phyloP scores from a whole-genome alignment of 306 rosid genomes.

The Coriaria nepalensis region DNA sequence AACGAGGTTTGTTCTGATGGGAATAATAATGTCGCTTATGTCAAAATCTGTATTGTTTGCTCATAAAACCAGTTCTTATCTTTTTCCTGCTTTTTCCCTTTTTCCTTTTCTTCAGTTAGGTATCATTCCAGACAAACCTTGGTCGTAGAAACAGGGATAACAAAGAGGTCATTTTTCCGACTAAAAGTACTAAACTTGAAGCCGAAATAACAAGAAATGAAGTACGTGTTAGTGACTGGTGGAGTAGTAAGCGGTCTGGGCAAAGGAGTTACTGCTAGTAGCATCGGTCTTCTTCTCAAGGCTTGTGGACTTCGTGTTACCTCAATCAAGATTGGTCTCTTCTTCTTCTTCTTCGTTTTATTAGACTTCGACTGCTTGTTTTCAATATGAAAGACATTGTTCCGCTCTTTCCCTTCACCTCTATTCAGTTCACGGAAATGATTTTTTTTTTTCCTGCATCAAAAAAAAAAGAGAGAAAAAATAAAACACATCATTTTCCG shows the following conservation, averaged over 20 bases:
- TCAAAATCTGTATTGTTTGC: no score
- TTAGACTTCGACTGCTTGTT: background rate
- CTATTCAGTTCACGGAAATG: background rate
- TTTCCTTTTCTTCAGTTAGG: no score
- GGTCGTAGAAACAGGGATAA: background rate
- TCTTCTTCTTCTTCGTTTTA: constrained; percentile 8
- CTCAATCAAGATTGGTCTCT: constrained; percentile 77
- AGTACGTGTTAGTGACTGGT: constrained; percentile 82
- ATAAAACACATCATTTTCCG: no score
- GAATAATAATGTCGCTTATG: no score
- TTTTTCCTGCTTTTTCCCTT: no score
- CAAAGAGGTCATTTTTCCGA: background rate
- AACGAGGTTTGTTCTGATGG: no score
- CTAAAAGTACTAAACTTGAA: no score
- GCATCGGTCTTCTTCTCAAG: constrained; percentile 83
- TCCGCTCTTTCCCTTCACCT: background rate
- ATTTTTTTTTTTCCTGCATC: no score
- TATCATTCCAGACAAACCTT: no score
- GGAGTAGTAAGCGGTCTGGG: constrained; percentile 97
- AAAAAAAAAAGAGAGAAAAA: no score
- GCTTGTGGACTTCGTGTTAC: constrained; percentile 91
- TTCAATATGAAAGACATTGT: background rate
- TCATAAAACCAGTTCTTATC: no score
- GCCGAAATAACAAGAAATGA: constrained; percentile 28
- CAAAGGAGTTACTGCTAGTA: constrained; percentile 90